These are phyloP conservation scores for Phytophthora constricta DNA, from an alignment of 352 stramenopile genomes.

Conservation along the genomic window DNA sequence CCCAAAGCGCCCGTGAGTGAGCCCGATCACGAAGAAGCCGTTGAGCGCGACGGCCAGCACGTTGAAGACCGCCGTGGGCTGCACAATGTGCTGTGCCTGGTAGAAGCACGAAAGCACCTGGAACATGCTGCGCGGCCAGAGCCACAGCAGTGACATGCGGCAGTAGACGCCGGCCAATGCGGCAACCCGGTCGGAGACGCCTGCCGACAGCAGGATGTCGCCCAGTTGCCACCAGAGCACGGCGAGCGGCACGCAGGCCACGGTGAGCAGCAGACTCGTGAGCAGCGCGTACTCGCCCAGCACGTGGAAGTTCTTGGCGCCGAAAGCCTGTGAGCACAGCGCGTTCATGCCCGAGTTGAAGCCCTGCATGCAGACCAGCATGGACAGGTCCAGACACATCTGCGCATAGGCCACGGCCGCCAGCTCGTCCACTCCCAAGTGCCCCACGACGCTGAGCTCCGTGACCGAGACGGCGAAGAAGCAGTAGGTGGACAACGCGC, in stretches of 20 bases:
- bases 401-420: constrained; percentile 82
- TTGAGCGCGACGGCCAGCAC: constrained; percentile 67
- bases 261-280: constrained; percentile 60
- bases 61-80: constrained; percentile 74
- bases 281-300: constrained; percentile 73
- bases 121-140: constrained; percentile 86
- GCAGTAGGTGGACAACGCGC: constrained; percentile 72
- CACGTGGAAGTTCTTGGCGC: constrained; percentile 81
- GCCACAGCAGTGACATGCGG: constrained; percentile 67
- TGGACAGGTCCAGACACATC: constrained; percentile 80
- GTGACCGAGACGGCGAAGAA: constrained; percentile 86
- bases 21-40: constrained; percentile 55
- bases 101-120: constrained; percentile 82
- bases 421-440: constrained; percentile 80
- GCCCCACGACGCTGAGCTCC: constrained; percentile 81
- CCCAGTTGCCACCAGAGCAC: constrained; percentile 83
- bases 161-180: constrained; percentile 65
- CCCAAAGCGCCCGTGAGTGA: constrained; percentile 73
- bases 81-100: constrained; percentile 81
- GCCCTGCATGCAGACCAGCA: constrained; percentile 81
- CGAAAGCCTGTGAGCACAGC: constrained; percentile 86
- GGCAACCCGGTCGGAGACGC: constrained; percentile 52
- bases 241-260: constrained; percentile 70
- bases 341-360: constrained; percentile 84
- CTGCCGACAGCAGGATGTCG: constrained; percentile 50